Evolutionary conservation across 73 alveolate genomes (phyloP).

Genomic region (Symbiodinium natans): DNA sequence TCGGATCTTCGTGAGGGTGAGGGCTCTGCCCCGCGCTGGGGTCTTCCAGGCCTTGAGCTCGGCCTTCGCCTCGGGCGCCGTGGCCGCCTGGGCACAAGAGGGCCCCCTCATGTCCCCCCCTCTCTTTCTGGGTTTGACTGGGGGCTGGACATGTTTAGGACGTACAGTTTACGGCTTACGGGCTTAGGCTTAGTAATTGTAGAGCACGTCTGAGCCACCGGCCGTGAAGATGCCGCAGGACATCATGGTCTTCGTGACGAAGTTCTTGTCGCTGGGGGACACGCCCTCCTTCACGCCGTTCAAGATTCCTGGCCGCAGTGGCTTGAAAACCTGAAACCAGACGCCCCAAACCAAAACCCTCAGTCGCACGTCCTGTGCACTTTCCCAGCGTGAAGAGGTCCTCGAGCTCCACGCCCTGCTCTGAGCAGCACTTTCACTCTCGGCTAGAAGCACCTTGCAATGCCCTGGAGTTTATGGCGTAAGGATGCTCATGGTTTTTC

Average conservation of each 20-base stretch:
- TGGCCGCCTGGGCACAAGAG: not conserved
- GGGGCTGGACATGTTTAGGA: too few relatives aligned
- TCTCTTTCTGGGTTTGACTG: too few relatives aligned
- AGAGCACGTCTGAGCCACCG: not conserved
- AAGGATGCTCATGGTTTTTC: too few relatives aligned
- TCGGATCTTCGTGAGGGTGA: too few relatives aligned
- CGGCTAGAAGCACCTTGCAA: too few relatives aligned
- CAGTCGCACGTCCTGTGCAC: slow-evolving; percentile 61
- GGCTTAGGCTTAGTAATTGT: too few relatives aligned
- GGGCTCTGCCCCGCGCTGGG: too few relatives aligned
- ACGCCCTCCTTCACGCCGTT: slow-evolving; percentile 43
- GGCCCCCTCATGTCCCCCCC: too few relatives aligned
- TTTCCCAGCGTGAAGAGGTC: slow-evolving; percentile 30
- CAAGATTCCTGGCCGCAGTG: slow-evolving; percentile 8
- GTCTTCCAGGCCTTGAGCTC: slow-evolving; percentile 4
- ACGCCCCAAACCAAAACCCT: too few relatives aligned
- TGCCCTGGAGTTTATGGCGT: too few relatives aligned
- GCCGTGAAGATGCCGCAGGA: slow-evolving; percentile 39
- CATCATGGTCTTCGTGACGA: slow-evolving; percentile 65
- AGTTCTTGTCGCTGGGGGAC: not conserved
- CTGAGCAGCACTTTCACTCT: too few relatives aligned
- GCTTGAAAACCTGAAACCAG: too few relatives aligned
- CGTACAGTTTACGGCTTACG: not conserved
- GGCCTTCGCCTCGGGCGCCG: not conserved
- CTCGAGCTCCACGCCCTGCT: slow-evolving; percentile 59